These are phyloP conservation scores for Exophiala alcalophila DNA, from an alignment of 2,329 filamentous ascomycete genomes.

Conservation along the genomic window DNA sequence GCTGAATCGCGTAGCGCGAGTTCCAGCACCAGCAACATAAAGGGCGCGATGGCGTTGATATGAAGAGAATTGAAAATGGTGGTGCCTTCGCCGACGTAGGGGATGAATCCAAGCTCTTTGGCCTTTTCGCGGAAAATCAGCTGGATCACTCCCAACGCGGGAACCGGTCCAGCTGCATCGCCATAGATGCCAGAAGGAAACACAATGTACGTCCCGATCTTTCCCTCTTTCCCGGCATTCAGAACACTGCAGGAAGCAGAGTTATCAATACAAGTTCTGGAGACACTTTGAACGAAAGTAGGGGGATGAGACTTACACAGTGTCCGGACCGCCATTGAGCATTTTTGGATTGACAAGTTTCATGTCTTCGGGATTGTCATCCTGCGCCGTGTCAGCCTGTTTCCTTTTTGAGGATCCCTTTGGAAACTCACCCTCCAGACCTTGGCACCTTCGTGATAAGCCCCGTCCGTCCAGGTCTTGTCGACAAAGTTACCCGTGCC, in stretches of 20 bases:
- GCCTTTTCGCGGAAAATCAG: constrained; percentile 15
- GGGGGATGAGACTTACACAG: constrained; percentile 9
- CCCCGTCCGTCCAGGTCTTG: constrained; percentile 14
- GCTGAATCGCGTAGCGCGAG: constrained; percentile 3
- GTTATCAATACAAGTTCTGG: not conserved
- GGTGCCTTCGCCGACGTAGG: constrained; percentile 17
- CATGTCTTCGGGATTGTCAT: constrained; percentile 16
- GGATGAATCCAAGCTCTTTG: constrained; percentile 18
- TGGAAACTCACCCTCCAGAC: constrained; percentile 11
- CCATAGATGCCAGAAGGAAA: constrained; percentile 19
- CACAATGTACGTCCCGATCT: constrained; percentile 19
- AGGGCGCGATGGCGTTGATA: constrained; percentile 14
- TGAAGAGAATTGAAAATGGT: constrained; percentile 19
- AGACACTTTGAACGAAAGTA: too few species aligned
- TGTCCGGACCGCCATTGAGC: constrained; percentile 19
- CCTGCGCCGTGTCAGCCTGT: too few species aligned
- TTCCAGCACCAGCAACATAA: constrained; percentile 15
- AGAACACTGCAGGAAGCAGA: constrained; percentile 6
- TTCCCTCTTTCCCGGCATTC: constrained; percentile 13
- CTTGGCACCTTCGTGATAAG: constrained; percentile 6
- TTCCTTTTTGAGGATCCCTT: too few species aligned
- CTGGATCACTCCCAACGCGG: constrained; percentile 17
- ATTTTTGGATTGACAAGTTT: constrained; percentile 16
- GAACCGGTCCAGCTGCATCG: constrained; percentile 14
- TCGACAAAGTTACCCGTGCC: constrained; percentile 14